Conservation (phyloP, 305 asterid species). For the Stenogyne calaminthoides region DNA sequence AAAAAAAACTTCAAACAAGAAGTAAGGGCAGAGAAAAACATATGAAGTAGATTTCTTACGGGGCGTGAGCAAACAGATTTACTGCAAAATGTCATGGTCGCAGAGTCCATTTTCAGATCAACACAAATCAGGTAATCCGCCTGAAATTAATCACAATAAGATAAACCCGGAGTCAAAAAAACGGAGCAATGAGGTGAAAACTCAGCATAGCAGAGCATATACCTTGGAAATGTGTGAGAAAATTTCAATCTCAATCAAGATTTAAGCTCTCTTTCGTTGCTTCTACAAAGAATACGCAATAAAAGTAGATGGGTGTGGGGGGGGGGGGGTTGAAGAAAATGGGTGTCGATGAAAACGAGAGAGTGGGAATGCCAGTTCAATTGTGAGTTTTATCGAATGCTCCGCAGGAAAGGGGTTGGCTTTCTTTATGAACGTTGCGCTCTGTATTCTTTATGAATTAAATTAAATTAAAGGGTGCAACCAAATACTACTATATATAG, state of each 20-base stretch:
- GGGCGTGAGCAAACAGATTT: constrained; percentile 68
- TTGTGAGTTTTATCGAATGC: constrained; percentile 37
- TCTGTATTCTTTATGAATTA: neutral
- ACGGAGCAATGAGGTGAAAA: constrained; percentile 9
- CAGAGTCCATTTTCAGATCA: constrained; percentile 73
- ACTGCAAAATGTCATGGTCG: constrained; percentile 64
- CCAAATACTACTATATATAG: no score
- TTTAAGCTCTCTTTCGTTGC: neutral
- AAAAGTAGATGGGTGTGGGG: constrained; percentile 14
- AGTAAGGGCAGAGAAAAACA: constrained; percentile 11
- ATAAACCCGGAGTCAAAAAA: constrained; percentile 12
- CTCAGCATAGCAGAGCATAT: constrained; percentile 21
- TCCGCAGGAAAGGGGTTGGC: constrained; percentile 50
- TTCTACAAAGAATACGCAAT: neutral
- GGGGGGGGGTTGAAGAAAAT: constrained; percentile 48
- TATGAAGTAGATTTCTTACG: constrained; percentile 41
- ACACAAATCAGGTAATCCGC: constrained; percentile 20
- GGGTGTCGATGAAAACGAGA: constrained; percentile 76
- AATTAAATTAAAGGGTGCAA: neutral
- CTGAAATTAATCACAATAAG: constrained; percentile 26
- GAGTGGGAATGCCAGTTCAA: neutral
- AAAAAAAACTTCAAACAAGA: neutral
- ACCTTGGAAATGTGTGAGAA: constrained; percentile 36
- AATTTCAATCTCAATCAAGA: constrained; percentile 18
- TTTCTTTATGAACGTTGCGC: constrained; percentile 11